Conservation (phyloP, 805 yeast genomes). For the Kuraishia piskuri region DNA sequence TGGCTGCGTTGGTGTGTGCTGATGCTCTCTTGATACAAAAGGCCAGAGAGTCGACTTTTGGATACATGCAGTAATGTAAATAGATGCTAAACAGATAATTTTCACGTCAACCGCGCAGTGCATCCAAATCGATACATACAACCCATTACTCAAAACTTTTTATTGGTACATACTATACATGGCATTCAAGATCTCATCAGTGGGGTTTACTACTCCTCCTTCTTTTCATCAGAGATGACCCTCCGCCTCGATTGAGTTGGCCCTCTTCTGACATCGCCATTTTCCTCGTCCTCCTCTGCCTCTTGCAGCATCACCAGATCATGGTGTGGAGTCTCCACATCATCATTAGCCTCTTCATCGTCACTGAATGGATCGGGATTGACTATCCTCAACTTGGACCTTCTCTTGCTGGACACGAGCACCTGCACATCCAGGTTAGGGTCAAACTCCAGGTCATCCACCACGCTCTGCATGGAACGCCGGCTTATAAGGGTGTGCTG, state of each 20-base stretch:
- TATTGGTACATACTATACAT: background rate
- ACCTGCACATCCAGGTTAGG: slow-evolving; percentile 61
- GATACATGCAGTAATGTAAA: slow-evolving; percentile 4
- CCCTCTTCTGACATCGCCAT: background rate
- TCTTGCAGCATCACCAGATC: background rate
- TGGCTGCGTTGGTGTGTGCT: slow-evolving; percentile 92
- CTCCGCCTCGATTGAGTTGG: background rate
- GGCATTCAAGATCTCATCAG: background rate
- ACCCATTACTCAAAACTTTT: no score
- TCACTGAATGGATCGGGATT: slow-evolving; percentile 42
- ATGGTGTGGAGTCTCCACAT: background rate
- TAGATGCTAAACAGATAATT: background rate
- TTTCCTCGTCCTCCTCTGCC: background rate
- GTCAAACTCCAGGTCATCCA: slow-evolving; percentile 31
- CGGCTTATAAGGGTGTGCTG: background rate
- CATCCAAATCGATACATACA: no score
- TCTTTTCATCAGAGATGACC: background rate
- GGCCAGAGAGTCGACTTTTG: slow-evolving; percentile 58
- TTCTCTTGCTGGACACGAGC: slow-evolving; percentile 55
- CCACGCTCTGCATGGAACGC: slow-evolving; percentile 8
- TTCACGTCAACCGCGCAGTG: no score
- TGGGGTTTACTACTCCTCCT: background rate
- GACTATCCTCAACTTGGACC: slow-evolving; percentile 49
- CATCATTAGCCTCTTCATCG: background rate
- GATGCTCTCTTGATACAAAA: slow-evolving; percentile 83